Conservation (phyloP, 208 protist genomes). For the Phytomonas francai region DNA sequence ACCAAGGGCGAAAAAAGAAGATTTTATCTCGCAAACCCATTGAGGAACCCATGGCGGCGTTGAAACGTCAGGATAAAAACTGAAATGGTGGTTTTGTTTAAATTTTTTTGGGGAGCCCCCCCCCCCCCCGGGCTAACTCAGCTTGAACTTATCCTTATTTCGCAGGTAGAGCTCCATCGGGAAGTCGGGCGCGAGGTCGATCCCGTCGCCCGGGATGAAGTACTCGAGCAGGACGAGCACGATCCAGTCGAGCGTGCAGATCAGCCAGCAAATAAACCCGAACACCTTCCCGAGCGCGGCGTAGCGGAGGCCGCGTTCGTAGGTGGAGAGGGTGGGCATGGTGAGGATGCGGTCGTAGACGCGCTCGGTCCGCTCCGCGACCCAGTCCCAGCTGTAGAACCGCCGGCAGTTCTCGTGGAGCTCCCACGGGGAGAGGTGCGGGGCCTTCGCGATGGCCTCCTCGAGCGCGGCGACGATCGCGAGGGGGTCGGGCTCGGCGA, state of each 20-base stretch:
- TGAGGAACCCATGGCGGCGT: neutral
- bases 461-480: constrained; percentile 65
- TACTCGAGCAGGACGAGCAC: constrained; percentile 76
- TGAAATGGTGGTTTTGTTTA: neutral
- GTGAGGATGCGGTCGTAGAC: constrained; percentile 90
- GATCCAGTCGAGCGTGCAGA: constrained; percentile 79
- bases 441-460: constrained; percentile 64
- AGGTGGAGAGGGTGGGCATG: constrained; percentile 43
- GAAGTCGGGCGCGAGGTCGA: constrained; percentile 91
- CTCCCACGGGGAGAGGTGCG: constrained; percentile 73
- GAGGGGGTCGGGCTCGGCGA: constrained; percentile 86
- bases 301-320: constrained; percentile 80
- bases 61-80: neutral
- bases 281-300: constrained; percentile 82
- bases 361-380: constrained; percentile 89
- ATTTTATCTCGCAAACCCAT: neutral
- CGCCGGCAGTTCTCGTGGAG: constrained; percentile 81
- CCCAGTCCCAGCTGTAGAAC: constrained; percentile 95
- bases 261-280: constrained; percentile 86
- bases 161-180: constrained; percentile 69
- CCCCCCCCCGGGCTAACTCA: constrained; percentile 5
- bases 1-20: neutral
- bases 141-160: constrained; percentile 75
- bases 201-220: constrained; percentile 62
- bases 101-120: neutral